A percentile compares a stretch with the other conserved stretches of the same genome.
Evolutionary conservation across 2,329 filamentous ascomycete species (phyloP).

Genomic region (Chaetomium globosum): DNA sequence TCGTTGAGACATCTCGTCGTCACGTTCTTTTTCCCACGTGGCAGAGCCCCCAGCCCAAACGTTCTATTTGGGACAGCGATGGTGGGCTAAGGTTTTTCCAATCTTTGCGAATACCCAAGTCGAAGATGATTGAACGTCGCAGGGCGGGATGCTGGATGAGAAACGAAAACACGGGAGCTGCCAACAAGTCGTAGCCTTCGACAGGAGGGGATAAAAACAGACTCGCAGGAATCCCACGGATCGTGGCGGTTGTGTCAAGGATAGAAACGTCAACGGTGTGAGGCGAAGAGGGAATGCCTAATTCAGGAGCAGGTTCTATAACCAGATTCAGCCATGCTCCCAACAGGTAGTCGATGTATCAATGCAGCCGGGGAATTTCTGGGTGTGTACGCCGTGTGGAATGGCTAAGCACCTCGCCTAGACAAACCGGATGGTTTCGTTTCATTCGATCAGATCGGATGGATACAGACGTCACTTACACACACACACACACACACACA

Average conservation of each 20-base stretch:
- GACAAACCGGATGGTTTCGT: neutral
- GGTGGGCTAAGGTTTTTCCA: constrained; percentile 24
- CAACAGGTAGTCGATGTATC: neutral
- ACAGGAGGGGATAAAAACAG: constrained; percentile 40
- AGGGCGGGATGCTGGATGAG: constrained; percentile 35
- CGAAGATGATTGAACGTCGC: constrained; percentile 35
- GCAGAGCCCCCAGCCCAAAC: constrained; percentile 14
- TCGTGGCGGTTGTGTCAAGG: constrained; percentile 39
- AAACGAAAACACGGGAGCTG: constrained; percentile 36
- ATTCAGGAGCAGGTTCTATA: constrained; percentile 29
- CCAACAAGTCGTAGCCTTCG: constrained; percentile 39
- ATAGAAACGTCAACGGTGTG: constrained; percentile 42
- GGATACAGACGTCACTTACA: neutral
- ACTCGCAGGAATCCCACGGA: constrained; percentile 34
- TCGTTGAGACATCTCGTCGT: constrained; percentile 35
- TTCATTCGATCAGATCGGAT: neutral
- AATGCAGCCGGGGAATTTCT: neutral
- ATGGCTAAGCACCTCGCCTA: neutral
- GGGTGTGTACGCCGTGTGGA: neutral
- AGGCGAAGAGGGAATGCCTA: constrained; percentile 41
- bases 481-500: no score
- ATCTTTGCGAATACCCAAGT: constrained; percentile 32
- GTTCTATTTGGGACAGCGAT: constrained; percentile 3
- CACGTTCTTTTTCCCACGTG: constrained; percentile 33
- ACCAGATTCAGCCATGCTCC: constrained; percentile 1